Base-by-base conservation (phyloP, 257 asterid genomes). In the Solanum lignicaule region DNA sequence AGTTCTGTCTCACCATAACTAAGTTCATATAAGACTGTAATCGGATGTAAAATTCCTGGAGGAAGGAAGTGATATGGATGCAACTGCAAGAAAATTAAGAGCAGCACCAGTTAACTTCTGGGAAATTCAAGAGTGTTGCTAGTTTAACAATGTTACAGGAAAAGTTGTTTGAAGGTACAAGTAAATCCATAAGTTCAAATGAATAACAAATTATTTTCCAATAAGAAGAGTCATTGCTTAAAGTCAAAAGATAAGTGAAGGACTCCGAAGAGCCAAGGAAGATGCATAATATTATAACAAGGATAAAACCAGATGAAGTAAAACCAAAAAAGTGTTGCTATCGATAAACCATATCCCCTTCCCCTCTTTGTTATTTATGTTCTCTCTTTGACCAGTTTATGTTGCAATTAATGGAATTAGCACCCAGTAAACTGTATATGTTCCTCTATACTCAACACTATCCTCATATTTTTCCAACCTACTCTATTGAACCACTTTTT, bases 1-100 rank as follows among this genome's bases (percentile, higher is more conserved):
- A 94, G 91, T 91, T 95, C 98, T 88, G 95, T 92, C 93, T 97
- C 99, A 90, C 99, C 98, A 33, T 95, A 96, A 91, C 95, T 93
- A 88, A 93, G 98, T 88, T 95, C 99, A 90, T 96, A 97, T 31
- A 92, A 65, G 87, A 91, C 94, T 62, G 98, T 94, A 88, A 96
- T 86, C 35, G 99, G 99, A 91, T 95, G 99, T 79, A 92, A 88
- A 89, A 95, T 85, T n/a, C 95, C 98, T 11, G 96, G 88, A 87
- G 99, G 98, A 87, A 92, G 91, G 92, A 97, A 97, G 93, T 95
- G 99, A 91, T 92, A 95, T n/a, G 99, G 96, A 85, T 83, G 92
- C 65, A 94, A 91, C 99, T 97, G 94, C 93, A 93, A 87, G 88
- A 83, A 39, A 88, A 83, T 60, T 78, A n/a, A 87, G 58, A 82